phyloP scores from a whole-genome alignment of 257 asterid species.

The Solanum boliviense region DNA sequence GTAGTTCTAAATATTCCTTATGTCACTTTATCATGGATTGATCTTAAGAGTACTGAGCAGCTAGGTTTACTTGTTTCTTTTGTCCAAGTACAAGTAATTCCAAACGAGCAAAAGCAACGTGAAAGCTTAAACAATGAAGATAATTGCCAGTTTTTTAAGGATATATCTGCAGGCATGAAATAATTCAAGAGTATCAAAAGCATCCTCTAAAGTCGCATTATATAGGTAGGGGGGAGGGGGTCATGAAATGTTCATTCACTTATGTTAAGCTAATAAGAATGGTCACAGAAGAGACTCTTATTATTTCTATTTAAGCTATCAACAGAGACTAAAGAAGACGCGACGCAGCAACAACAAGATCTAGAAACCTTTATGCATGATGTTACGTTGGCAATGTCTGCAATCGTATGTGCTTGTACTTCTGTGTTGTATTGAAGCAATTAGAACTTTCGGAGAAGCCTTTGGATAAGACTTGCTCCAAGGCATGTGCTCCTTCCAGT shows the following conservation, averaged over 20 bases:
- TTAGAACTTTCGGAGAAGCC: slow-evolving; percentile 67
- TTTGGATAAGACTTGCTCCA: slow-evolving; percentile 52
- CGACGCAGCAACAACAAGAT: not conserved
- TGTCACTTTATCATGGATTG: not conserved
- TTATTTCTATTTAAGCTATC: not conserved
- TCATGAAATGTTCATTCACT: not conserved
- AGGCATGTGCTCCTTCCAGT: slow-evolving; percentile 59
- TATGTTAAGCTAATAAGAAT: not conserved
- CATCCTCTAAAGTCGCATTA: not conserved
- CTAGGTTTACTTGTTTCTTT: not conserved
- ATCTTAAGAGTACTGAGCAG: not conserved
- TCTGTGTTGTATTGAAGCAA: slow-evolving; percentile 66
- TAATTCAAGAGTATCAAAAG: not conserved
- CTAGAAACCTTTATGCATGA: not conserved
- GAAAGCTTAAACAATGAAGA: not conserved
- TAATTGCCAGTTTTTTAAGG: not conserved
- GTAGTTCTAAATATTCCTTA: not conserved
- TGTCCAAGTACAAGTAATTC: not conserved
- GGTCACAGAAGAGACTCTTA: not conserved
- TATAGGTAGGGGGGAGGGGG: not conserved
- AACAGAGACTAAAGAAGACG: not conserved
- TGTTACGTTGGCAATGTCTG: slow-evolving; percentile 61
- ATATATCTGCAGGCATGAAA: not conserved
- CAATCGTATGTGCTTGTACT: slow-evolving; percentile 70
- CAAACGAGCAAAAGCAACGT: not conserved